Percentiles rank a stretch among this genome's conserved stretches.
Conservation (phyloP, 2,329 filamentous ascomycete genomes). For the Eutypella sp. region DNA sequence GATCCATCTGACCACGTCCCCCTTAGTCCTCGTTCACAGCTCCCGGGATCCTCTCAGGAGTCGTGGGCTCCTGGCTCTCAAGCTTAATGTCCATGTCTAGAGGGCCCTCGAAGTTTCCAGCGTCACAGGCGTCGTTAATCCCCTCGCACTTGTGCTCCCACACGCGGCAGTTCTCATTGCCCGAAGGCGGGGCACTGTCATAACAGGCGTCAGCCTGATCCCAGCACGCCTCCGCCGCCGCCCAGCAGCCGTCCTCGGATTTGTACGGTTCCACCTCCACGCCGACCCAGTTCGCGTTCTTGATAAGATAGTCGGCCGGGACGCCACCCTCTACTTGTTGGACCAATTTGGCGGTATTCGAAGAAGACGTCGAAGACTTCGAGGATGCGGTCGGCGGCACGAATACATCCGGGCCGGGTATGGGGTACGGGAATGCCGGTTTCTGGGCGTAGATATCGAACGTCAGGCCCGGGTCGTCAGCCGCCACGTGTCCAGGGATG, state of each 20-base stretch:
- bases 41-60: conserved; percentile 16
- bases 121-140: conserved; percentile 40
- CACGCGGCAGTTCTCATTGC: conserved; percentile 51
- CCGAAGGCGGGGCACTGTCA: conserved; percentile 51
- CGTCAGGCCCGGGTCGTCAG: conserved; percentile 48
- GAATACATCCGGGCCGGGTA: conserved; percentile 54
- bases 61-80: conserved; percentile 15
- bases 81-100: conserved; percentile 37
- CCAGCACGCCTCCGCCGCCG: conserved; percentile 51
- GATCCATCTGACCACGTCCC: too few relatives aligned
- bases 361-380: conserved; percentile 7
- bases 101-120: conserved; percentile 41
- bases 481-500: conserved; percentile 62
- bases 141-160: conserved; percentile 59
- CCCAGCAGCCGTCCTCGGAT: conserved; percentile 56
- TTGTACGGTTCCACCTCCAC: conserved; percentile 54
- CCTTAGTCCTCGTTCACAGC: conserved; percentile 10
- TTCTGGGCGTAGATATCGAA: conserved; percentile 68
- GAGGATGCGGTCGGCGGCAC: conserved; percentile 27
- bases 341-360: conserved; percentile 4
- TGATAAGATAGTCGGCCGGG: conserved; percentile 53
- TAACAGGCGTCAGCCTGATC: conserved; percentile 57
- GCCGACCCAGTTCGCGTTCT: conserved; percentile 71
- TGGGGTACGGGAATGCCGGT: conserved; percentile 49
- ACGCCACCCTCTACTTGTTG: conserved; percentile 38